A percentile compares a stretch with the other conserved stretches of the same genome.
phyloP scores from a whole-genome alignment of 1,284 basidiomycete genomes.

The Apiotrichum porosum region DNA sequence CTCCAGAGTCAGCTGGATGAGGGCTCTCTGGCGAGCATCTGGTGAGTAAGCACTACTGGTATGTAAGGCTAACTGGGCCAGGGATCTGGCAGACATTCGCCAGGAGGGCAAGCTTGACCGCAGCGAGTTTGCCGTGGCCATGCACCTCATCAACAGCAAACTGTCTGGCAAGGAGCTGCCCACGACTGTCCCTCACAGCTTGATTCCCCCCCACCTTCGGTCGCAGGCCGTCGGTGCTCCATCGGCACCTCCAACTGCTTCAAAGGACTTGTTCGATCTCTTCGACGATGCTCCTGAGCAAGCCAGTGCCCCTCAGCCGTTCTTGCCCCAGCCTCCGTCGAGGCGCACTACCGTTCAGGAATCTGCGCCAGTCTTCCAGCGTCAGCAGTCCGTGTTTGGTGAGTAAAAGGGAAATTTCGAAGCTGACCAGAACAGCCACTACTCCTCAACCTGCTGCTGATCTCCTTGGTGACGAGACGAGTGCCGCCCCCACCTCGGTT shows the following conservation, averaged over 20 bases:
- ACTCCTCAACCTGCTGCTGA: slow-evolving; percentile 20
- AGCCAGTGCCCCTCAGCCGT: slow-evolving; percentile 5
- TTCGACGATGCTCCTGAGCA: slow-evolving; percentile 32
- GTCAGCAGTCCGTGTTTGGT: slow-evolving; percentile 6
- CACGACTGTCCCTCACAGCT: slow-evolving; percentile 60
- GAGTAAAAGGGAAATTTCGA: slow-evolving; percentile 2
- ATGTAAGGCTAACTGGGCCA: slow-evolving; percentile 39
- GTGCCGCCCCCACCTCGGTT: slow-evolving; percentile 34
- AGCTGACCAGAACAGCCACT: not conserved
- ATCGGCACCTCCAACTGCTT: slow-evolving; percentile 9
- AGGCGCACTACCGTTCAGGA: slow-evolving; percentile 7
- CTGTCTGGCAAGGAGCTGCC: slow-evolving; percentile 81
- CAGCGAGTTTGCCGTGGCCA: slow-evolving; percentile 94
- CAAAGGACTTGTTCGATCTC: slow-evolving; percentile 47
- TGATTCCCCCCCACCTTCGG: slow-evolving; percentile 66
- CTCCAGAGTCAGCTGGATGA: slow-evolving; percentile 83
- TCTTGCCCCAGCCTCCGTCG: slow-evolving; percentile 26
- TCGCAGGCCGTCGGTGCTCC: not conserved
- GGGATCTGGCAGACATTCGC: slow-evolving; percentile 90
- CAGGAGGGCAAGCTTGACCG: slow-evolving; percentile 81
- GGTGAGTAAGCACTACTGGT: slow-evolving; percentile 66
- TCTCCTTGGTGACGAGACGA: slow-evolving; percentile 42
- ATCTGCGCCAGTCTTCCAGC: no score
- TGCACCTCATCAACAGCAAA: slow-evolving; percentile 88
- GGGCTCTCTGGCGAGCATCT: slow-evolving; percentile 79